Base-by-base conservation (phyloP, 345 rosid species). In the Gossypium raimondii region DNA sequence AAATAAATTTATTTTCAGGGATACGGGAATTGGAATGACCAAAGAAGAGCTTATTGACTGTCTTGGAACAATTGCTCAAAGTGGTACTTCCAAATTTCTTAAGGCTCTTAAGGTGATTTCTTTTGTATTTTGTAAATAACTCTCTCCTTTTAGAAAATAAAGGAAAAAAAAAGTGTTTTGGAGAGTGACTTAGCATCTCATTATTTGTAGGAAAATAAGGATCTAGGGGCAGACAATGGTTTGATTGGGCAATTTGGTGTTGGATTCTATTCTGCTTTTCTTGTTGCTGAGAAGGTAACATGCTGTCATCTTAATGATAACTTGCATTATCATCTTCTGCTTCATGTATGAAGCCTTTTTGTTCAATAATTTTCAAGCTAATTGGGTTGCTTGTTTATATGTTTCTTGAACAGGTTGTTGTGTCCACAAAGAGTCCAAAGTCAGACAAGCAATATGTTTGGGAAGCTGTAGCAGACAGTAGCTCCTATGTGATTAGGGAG, bases 211-310 rank as follows among this genome's bases (percentile, higher is more conserved):
- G 99, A 95, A 81, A 95, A 91, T 83, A 80, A 91, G 77, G 98
- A 95, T 70, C 80, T 84, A 13, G 98, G 99, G n/a, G 87, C 89
- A 8, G 99, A 95, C 84, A 95, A 87, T 41, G 76, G 91, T 69
- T 81, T 95, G 88, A 95, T 95, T 13, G 99, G 99, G 48, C 99
- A 95, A 79, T 95, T 95, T 84, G 99, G 98, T 86, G 99, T 95
- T 83, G 99, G 99, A 27, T 95, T 95, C 83, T 93, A 95, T 86
- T 93, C 99, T 67, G 94, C 99, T 71, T 95, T 95, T 84, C 91
- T 95, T 80, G 99, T 95, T 53, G 93, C 99, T 73, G 91, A 95
- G 72, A 93, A 89, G 99, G 98, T 92, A 79, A 74, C 18, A 7
- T n/a, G 50, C 65, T 62, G 60, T 41, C 75, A 58, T 48, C 24